Evolutionary conservation across 2,329 filamentous ascomycete genomes (phyloP).

Genomic region (Cladorrhinum sp.): DNA sequence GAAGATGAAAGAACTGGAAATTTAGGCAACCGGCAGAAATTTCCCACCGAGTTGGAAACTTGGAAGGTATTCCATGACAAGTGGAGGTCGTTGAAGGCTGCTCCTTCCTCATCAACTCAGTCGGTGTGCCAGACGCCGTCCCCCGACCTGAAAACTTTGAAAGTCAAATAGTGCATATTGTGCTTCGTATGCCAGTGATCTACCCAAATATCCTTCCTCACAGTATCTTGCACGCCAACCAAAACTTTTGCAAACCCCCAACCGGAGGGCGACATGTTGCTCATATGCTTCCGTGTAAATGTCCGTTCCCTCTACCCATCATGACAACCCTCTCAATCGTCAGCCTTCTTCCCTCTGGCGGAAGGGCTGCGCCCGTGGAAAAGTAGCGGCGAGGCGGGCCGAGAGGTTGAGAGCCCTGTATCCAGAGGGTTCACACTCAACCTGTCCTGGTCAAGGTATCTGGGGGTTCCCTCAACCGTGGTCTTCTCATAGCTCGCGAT

Average conservation of each 20-base stretch:
- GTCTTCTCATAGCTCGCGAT: slow-evolving; percentile 78
- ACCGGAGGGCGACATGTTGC: neutral
- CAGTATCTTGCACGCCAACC: neutral
- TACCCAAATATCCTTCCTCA: neutral
- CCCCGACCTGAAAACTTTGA: neutral
- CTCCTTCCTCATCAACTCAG: neutral
- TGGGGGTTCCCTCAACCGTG: slow-evolving; percentile 51
- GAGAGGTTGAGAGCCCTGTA: slow-evolving; percentile 41
- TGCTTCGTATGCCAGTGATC: neutral
- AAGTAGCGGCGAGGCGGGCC: slow-evolving; percentile 45
- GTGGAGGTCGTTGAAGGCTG: neutral
- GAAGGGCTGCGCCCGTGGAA: slow-evolving; percentile 37
- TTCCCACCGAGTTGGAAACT: neutral
- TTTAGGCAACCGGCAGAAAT: neutral
- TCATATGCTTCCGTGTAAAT: neutral
- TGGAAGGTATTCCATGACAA: neutral
- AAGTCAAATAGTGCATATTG: neutral
- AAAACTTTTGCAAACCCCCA: neutral
- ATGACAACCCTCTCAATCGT: slow-evolving; percentile 32
- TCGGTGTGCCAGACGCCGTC: neutral
- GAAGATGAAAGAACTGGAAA: too few species aligned
- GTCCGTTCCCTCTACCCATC: neutral
- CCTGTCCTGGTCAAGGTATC: slow-evolving; percentile 32
- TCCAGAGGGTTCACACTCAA: slow-evolving; percentile 43
- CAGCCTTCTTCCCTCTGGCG: slow-evolving; percentile 37